Base-by-base conservation (phyloP, 768 basidiomycete species). In the Boletellus sp. region DNA sequence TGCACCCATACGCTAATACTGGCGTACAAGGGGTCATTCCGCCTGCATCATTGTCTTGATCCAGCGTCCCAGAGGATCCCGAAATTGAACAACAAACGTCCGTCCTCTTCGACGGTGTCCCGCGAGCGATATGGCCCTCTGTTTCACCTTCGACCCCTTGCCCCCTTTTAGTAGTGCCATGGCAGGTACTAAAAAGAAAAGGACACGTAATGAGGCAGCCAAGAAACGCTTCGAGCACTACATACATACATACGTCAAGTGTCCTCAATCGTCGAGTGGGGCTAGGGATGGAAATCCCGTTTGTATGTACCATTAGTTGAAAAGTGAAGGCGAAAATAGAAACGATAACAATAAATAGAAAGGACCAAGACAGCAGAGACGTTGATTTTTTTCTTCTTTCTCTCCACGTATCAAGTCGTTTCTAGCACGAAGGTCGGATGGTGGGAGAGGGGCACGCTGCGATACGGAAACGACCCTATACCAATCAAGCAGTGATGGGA, bases 401-500 rank as follows among this genome's bases (percentile, higher is more conserved):
- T 52, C 23, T 26, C 23, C 26, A 42, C 43, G 42, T 12, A 46
- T 39, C 44, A 26, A n/a, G 15, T 53, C 38, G 17, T 47, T 37
- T 61, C 62, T 61, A 55, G 31, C 17, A 45, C 44, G 26, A 42
- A 40, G 12, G 11, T 31, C 20, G 22, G 13, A 32, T 33, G 31
- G 38, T 17, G 35, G 42, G 35, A 45, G 23, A 35, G 17, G 11
- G 40, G 31, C 17, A 6, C 11, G 22, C 38, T n/a, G 7, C 44
- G 37, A 42, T 17, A 36, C n/a, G n/a, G 20, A 17, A 19, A 34
- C 17, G 20, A 10, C 17, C 6, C 26, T 37, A 24, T 31, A 47
- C n/a, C 20, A 1, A 26, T 64, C 48, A 68, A 48, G 70, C 73
- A 37, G 66, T 54, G 42, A 75, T 71, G 11, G 74, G 64, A 35